phyloP scores from a whole-genome alignment of 306 rosid genomes.

The Delonix regia region DNA sequence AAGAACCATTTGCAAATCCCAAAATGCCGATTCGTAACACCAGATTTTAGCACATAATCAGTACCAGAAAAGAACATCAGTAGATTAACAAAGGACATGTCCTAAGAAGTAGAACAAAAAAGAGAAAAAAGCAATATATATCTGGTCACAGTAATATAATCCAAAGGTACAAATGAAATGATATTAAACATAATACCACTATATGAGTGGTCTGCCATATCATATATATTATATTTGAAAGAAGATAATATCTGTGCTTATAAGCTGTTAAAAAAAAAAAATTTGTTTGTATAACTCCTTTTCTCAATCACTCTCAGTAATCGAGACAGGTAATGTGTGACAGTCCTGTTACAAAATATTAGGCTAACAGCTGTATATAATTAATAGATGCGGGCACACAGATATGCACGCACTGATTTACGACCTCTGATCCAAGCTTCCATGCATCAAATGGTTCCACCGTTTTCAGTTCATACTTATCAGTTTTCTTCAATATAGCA shows the following conservation, averaged over 20 bases:
- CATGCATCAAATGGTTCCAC: neutral
- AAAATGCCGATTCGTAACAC: slow-evolving; percentile 41
- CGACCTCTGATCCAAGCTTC: slow-evolving; percentile 25
- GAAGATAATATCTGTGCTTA: neutral
- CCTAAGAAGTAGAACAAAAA: neutral
- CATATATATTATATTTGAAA: neutral
- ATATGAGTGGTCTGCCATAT: neutral
- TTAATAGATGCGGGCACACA: neutral
- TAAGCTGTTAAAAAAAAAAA: slow-evolving; percentile 10
- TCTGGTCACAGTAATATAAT: slow-evolving; percentile 16
- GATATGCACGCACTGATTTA: neutral
- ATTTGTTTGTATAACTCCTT: neutral
- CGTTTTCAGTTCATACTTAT: slow-evolving; percentile 2
- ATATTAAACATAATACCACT: neutral
- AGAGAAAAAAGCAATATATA: neutral
- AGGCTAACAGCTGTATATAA: neutral
- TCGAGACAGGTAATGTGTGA: neutral
- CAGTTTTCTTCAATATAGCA: neutral
- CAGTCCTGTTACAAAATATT: neutral
- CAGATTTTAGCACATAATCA: slow-evolving; percentile 38
- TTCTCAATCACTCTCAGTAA: neutral
- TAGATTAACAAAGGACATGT: neutral
- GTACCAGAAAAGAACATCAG: slow-evolving; percentile 18
- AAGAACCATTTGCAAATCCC: slow-evolving; percentile 35
- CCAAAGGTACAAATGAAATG: neutral